Evolutionary conservation across 2,329 filamentous ascomycete genomes (phyloP), one percentile per base, ranked within the genome.

Genomic region (Cladosporium sp.): DNA sequence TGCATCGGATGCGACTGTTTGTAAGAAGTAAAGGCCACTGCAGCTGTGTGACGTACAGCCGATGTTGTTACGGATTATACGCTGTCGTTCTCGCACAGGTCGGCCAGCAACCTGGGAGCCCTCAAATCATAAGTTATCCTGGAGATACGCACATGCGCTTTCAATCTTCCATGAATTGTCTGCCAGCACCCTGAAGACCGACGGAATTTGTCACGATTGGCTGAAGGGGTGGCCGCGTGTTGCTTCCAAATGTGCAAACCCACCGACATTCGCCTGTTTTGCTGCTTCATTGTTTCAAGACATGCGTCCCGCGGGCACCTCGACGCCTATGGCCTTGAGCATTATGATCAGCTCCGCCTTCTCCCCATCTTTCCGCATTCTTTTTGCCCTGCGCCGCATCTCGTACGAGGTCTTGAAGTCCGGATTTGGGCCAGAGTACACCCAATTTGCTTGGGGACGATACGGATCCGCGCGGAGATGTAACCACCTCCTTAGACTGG

Each of bases 401-500:
- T 75, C 73, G 30, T 70, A 73, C n/a, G 70, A 70, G 36, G 74
- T 69, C 64, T 71, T 73, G 60, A 66, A 68, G n/a, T 68, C 69
- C 14, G 72, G 72, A 26, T 54, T 54, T 18, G 70, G 59, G 28
- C 74, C 74, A 1, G 36, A 63, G 57, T 76, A 76, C 51, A 67
- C 54, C 74, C 74, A 76, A 8, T 68, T 67, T 12, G 74, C 72
- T 69, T 76, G 74, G 28, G 72, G 69, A n/a, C 73, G 69, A 64
- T 71, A 69, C 54, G 36, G 64, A 65, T 76, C 74, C 14, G 73
- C 73, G 4, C 74, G 69, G n/a, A 66, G 62, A 70, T 68, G 69
- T 36, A 76, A 68, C 74, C 74, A 76, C 34, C 67, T 71, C 24
- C 72, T 70, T 65, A 76, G 36, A 44, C 66, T 70, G 10, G 70